Evolutionary conservation across 768 basidiomycete genomes (phyloP).

Genomic region (Peribolospora baueri): DNA sequence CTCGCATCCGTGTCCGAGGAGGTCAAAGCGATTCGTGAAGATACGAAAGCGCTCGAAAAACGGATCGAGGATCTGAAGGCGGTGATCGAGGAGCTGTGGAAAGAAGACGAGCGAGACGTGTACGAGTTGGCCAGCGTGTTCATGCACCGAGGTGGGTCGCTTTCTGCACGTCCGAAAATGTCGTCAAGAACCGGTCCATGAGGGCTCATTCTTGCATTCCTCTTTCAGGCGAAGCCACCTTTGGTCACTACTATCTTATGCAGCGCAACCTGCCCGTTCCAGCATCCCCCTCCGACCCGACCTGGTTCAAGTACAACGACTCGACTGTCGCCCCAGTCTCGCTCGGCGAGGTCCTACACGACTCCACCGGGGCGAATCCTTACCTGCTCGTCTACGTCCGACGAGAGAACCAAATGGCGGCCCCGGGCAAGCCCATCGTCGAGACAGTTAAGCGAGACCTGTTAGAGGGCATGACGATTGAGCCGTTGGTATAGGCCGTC

Average conservation of each 20-base stretch:
- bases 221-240: slow-evolving; percentile 13
- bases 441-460: no score
- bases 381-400: no score
- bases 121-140: slow-evolving; percentile 84
- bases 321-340: no score
- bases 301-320: no score
- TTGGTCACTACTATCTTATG: slow-evolving; percentile 82
- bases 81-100: slow-evolving; percentile 53
- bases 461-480: no score
- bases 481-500: no score
- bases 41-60: slow-evolving; percentile 24
- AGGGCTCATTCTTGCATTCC: neutral
- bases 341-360: no score
- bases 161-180: neutral
- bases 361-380: no score
- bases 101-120: slow-evolving; percentile 34
- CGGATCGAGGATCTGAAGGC: slow-evolving; percentile 23
- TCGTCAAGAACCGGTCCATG: neutral
- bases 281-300: no score
- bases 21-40: slow-evolving; percentile 27
- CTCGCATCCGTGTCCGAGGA: slow-evolving; percentile 36
- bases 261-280: slow-evolving; percentile 28
- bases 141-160: slow-evolving; percentile 65
- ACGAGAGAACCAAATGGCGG: no score
- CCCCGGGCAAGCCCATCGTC: no score